A percentile compares a stretch with the other conserved stretches of the same genome.
These are phyloP conservation scores for Eucalyptus curtisii DNA, from an alignment of 345 rosid species.

Conservation along the genomic window DNA sequence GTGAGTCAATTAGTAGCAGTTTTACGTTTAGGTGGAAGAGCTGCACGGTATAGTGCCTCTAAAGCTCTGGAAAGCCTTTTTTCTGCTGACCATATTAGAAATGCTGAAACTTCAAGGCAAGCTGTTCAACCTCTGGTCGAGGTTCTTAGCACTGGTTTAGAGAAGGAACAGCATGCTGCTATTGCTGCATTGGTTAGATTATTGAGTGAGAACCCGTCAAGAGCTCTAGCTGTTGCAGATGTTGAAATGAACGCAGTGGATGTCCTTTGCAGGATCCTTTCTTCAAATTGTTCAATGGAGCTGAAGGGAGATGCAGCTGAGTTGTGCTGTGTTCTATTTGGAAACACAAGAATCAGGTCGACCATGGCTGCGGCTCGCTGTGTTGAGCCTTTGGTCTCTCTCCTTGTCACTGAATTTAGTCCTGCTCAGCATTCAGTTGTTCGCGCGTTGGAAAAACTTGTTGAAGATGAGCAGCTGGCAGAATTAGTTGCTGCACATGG, in stretches of 20 bases:
- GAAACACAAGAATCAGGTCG: conserved; percentile 86
- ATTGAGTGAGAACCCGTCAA: conserved; percentile 93
- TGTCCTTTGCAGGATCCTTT: conserved; percentile 94
- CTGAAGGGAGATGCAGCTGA: conserved; percentile 99
- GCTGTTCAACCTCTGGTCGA: conserved; percentile 99
- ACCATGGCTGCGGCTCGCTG: conserved; percentile 96
- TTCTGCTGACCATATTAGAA: conserved; percentile 93
- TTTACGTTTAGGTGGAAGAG: conserved; percentile 93
- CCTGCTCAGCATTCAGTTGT: conserved; percentile 96
- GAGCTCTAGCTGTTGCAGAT: conserved; percentile 93
- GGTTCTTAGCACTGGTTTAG: conserved; percentile 88
- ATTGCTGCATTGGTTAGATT: conserved; percentile 93
- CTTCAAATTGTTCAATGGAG: conserved; percentile 83
- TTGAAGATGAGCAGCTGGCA: conserved; percentile 97
- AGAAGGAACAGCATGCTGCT: conserved; percentile 98
- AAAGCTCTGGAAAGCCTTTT: conserved; percentile 94
- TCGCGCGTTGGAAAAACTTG: conserved; percentile 86
- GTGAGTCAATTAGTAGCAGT: conserved; percentile 98
- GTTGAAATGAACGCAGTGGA: conserved; percentile 99
- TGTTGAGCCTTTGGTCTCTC: conserved; percentile 97
- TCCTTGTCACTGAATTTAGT: conserved; percentile 79
- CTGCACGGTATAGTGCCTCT: conserved; percentile 94
- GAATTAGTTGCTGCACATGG: conserved; percentile 99
- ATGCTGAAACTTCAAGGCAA: conserved; percentile 90
- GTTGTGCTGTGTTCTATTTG: conserved; percentile 90